phyloP scores from a whole-genome alignment of 2,329 filamentous ascomycete species.

The Grosmannia clavigera region DNA sequence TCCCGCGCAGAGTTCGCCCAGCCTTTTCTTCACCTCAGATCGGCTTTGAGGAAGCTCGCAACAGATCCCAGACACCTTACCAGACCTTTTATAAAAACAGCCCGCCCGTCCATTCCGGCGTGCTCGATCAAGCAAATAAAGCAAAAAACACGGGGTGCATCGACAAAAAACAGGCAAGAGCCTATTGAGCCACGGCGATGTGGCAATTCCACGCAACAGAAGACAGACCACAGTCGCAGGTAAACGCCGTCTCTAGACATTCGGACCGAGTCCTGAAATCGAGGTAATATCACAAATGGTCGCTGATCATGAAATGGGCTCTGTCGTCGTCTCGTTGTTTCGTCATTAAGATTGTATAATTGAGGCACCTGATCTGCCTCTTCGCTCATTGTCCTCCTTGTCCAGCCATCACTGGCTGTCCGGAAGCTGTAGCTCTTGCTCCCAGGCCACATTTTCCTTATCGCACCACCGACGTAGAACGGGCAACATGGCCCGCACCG shows the following conservation, averaged over 20 bases:
- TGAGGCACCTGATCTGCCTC: neutral
- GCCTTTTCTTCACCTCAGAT: neutral
- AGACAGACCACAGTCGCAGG: neutral
- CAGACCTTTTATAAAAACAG: neutral
- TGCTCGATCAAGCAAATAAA: neutral
- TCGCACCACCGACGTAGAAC: constrained; percentile 31
- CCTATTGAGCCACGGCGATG: neutral
- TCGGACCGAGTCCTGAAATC: neutral
- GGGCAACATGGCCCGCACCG: constrained; percentile 24
- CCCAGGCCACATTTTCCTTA: constrained; percentile 33
- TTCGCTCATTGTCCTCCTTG: neutral
- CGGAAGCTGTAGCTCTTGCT: constrained; percentile 11
- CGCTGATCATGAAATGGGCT: neutral
- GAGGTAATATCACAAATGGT: neutral
- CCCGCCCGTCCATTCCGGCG: neutral
- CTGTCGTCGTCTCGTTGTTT: neutral
- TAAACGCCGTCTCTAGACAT: neutral
- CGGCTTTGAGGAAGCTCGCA: neutral
- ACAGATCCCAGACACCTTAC: neutral
- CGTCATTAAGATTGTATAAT: neutral
- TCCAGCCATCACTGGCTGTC: neutral
- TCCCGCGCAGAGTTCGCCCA: neutral
- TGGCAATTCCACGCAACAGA: neutral
- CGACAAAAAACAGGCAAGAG: neutral
- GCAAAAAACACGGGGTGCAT: neutral